Conservation (phyloP, 768 basidiomycete species). For the Amanita pallidorosea region DNA sequence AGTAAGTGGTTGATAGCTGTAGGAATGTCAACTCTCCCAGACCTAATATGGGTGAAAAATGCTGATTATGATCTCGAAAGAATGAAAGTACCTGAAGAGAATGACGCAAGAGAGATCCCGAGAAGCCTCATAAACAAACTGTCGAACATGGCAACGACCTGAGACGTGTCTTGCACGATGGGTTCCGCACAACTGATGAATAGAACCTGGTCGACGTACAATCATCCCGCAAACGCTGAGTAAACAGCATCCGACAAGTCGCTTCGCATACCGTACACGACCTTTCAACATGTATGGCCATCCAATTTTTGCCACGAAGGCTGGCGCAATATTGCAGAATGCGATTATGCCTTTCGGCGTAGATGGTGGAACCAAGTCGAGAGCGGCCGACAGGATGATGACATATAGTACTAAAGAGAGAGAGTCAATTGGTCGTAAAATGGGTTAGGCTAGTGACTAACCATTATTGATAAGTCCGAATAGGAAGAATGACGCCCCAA, state of each 20-base stretch:
- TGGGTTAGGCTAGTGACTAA: slow-evolving; percentile 12
- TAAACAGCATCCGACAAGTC: slow-evolving; percentile 65
- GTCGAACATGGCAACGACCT: slow-evolving; percentile 75
- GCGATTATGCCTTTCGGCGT: slow-evolving; percentile 93
- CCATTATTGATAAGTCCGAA: slow-evolving; percentile 94
- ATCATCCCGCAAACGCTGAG: slow-evolving; percentile 81
- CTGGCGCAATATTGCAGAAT: slow-evolving; percentile 91
- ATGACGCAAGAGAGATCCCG: slow-evolving; percentile 73
- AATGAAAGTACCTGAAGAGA: slow-evolving; percentile 58
- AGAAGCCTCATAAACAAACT: slow-evolving; percentile 57
- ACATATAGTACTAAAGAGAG: slow-evolving; percentile 72
- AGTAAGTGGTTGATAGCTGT: slow-evolving; percentile 80
- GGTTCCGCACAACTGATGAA: neutral
- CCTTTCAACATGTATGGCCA: slow-evolving; percentile 91
- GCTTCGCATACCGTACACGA: slow-evolving; percentile 65
- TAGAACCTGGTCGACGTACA: slow-evolving; percentile 32
- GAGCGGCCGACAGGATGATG: slow-evolving; percentile 90
- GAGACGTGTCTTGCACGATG: neutral
- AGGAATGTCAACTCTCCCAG: slow-evolving; percentile 92
- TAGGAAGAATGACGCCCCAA: slow-evolving; percentile 69
- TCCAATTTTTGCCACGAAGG: slow-evolving; percentile 75
- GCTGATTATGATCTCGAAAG: neutral
- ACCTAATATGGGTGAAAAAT: slow-evolving; percentile 31
- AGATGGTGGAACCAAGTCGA: slow-evolving; percentile 85
- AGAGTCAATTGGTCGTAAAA: neutral